Base-by-base conservation (phyloP, 108 stramenopile genomes). In the Cylindrotheca fusiformis region DNA sequence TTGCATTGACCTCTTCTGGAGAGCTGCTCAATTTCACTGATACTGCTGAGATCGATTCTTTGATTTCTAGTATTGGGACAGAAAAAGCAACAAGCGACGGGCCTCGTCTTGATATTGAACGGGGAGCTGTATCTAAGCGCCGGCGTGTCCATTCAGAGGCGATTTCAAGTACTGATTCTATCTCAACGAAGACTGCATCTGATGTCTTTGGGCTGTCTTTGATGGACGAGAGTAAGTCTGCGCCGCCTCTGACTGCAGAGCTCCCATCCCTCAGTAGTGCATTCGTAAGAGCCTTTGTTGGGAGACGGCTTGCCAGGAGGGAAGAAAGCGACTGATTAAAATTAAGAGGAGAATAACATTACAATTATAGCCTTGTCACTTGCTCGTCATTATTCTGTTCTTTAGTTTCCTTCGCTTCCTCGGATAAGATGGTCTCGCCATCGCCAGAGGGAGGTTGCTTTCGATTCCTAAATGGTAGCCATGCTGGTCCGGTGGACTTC, bases 261-360 rank as follows among this genome's bases (percentile, higher is more conserved):
- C 70, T 88, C 25, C 87, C 86, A 17, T 60, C 76, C 19, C 61
- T 88, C 27, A 82, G 75, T 66, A 67, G 76, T 20, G 75, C 68
- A 19, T 85, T 88, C 55, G 78, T 77, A 14, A 60, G 62, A 32
- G 68, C 84, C 10, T 88, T 84, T 52, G 68, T 85, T 33, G 65
- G 78, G 32, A 65, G 71, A 49, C 51, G 55, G 14, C 50, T 80
- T n/a, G n/a, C n/a, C n/a, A n/a, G n/a, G n/a, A n/a, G n/a, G n/a
- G n/a, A n/a, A n/a, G n/a, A n/a, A n/a, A n/a, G n/a, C n/a, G n/a
- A n/a, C n/a, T n/a, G n/a, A n/a, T n/a, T n/a, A n/a, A n/a, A n/a
- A n/a, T n/a, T n/a, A n/a, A n/a, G n/a, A n/a, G n/a, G n/a, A n/a
- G n/a, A n/a, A n/a, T n/a, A n/a, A n/a, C n/a, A n/a, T n/a, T n/a